Base-by-base conservation (phyloP, 192 early-diverging fungal species). In the Coemansia umbellata region DNA sequence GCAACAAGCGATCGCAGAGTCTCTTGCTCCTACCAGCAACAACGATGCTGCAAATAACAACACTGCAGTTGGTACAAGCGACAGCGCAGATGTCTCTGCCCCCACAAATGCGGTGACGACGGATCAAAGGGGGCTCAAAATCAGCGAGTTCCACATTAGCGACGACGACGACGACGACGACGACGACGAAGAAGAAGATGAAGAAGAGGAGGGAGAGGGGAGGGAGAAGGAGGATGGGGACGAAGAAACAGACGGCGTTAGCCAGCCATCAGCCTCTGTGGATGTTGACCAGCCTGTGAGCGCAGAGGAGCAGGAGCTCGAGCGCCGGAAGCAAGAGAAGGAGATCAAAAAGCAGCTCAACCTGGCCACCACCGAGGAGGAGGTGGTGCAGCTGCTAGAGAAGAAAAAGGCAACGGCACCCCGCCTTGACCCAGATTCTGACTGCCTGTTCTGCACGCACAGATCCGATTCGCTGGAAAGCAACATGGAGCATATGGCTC, bases 361-460 rank as follows among this genome's bases (percentile, higher is more conserved):
- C 44, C 48, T 51, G 33, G 78, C 73, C 11, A 74, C 76, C 14
- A 82, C 80, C 39, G 80, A 85, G 52, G 69, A 73, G 24, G 79
- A 87, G 36, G 77, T 93, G 53, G 66, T 88, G 14, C 70, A 81
- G 56, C 82, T 84, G 27, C 81, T 99, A 41, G 90, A 92, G 47
- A 82, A 87, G 65, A 97, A 96, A 69, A 89, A 89, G 58, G 84
- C 80, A 9, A 50, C 80, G 0, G 74, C 90, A 8, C 56, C 73
- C 15, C 82, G 85, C 47, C 80, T 99, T 3, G 69, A 82, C 11
- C 79, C 80, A 2, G 74, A 76, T 30, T 31, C 48, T 0, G 93
- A 97, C 64, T 99, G 97, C 78, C 79, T 99, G 36, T 99, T 99
- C 81, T 99, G 97, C 78, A 56, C 80, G 15, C 79, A 86, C 58